Conservation (phyloP, 2,329 filamentous ascomycete genomes). For the Phyllosticta ampelicida region DNA sequence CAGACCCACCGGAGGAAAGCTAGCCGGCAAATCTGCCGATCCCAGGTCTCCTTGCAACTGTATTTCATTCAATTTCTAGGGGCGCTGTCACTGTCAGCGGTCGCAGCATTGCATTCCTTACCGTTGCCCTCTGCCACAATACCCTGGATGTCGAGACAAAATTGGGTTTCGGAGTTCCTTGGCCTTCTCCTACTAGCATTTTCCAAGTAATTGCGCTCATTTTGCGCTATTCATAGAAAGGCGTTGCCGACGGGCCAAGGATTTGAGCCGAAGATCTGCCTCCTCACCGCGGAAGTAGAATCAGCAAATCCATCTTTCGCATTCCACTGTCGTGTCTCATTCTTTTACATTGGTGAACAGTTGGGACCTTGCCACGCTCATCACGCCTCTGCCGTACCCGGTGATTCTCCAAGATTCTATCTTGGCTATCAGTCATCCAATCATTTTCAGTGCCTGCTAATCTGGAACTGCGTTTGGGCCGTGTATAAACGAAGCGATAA, state of each 20-base stretch:
- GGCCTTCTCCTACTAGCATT: background rate
- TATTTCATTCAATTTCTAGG: conserved; percentile 7
- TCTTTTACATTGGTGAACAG: background rate
- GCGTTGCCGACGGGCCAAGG: background rate
- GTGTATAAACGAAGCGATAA: background rate
- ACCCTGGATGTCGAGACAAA: conserved; percentile 6
- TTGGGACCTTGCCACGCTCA: background rate
- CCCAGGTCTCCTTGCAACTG: conserved; percentile 8
- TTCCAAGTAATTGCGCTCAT: background rate
- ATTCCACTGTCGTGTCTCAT: background rate
- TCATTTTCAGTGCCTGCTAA: background rate
- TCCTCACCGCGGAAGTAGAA: background rate
- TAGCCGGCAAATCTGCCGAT: conserved; percentile 2
- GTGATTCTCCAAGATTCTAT: background rate
- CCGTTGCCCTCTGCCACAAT: background rate
- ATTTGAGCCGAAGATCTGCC: background rate
- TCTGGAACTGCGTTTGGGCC: background rate
- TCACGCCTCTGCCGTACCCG: background rate
- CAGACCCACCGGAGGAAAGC: conserved; percentile 26
- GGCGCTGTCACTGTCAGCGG: conserved; percentile 4
- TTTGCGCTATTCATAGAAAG: background rate
- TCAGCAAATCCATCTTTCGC: background rate
- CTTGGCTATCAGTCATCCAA: background rate
- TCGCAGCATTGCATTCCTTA: conserved; percentile 9
- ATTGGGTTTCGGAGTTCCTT: conserved; percentile 3